Evolutionary conservation across 352 stramenopile species (phyloP).

Genomic region (Pythium utonaiense): DNA sequence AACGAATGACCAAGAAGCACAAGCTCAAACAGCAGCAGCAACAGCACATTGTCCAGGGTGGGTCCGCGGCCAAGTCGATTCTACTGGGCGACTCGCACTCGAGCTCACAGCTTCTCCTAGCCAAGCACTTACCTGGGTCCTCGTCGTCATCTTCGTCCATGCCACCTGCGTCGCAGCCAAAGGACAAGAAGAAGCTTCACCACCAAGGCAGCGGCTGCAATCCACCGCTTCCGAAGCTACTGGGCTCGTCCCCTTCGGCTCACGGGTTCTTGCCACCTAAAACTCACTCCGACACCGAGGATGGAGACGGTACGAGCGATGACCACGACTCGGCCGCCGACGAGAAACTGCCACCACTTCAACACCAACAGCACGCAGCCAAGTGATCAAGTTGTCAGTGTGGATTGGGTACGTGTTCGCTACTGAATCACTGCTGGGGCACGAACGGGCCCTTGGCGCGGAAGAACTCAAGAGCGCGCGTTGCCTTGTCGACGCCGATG

Average conservation of each 20-base stretch:
- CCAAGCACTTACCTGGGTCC: constrained; percentile 17
- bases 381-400: constrained; percentile 3
- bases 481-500: constrained; percentile 86
- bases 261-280: constrained; percentile 16
- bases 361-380: constrained; percentile 8
- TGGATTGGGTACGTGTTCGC: background rate
- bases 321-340: constrained; percentile 20
- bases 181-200: constrained; percentile 38
- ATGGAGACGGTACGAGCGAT: constrained; percentile 16
- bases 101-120: constrained; percentile 18
- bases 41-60: constrained; percentile 9
- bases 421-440: constrained; percentile 21
- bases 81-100: constrained; percentile 36
- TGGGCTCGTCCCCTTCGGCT: constrained; percentile 30
- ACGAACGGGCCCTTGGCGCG: constrained; percentile 49
- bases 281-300: constrained; percentile 22
- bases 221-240: constrained; percentile 46
- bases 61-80: constrained; percentile 47
- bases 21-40: constrained; percentile 41
- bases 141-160: background rate
- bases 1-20: constrained; percentile 44
- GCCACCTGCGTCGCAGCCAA: constrained; percentile 13
- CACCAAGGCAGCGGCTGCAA: constrained; percentile 28
- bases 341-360: constrained; percentile 50
- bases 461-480: constrained; percentile 67